Base-by-base conservation (phyloP, 129 eudicot genomes). In the Helianthus tuberosus region DNA sequence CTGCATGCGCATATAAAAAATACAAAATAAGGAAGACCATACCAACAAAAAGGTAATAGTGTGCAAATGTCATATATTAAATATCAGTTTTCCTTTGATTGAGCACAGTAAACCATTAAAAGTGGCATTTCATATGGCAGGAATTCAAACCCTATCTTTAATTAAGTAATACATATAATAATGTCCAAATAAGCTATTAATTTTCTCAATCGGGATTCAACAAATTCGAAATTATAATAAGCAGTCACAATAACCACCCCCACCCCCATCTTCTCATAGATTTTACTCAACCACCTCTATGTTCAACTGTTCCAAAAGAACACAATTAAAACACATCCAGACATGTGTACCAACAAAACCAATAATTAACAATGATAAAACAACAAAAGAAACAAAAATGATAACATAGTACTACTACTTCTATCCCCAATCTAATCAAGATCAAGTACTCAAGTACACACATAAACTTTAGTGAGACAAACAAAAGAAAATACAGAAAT, bases 151-250 rank as follows among this genome's bases (percentile, higher is more conserved):
- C 75, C 76, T 72, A 72, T 35, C 25, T 55, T 64, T 20, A 57
- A 23, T 54, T 55, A 17, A 71, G 23, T 43, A 20, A 12, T 23
- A 1, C 20, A 41, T 57, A 72, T 23, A 5, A 72, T 43, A 16
- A 41, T 54, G 38, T 44, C 60, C 3, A 25, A 55, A 15, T 55
- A 71, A 71, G 55, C 17, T 71, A 71, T 55, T 54, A 12, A 23
- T 72, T 72, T 72, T 72, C 62, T 35, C 27, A 55, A 71, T 71
- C 44, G 66, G 75, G 75, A 71, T 71, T 71, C 75, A 57, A 38
- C 75, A 71, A 69, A 71, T 39, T 71, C n/a, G 17, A 55, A 71
- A 55, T 57, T 15, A 41, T 38, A 55, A 71, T 41, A 71, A 29
- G n/a, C 11, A 55, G 41, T 38, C 32, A 53, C 38, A 36, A 71